Base-by-base conservation (phyloP, 2,329 filamentous ascomycete species). In the Thielaviopsis euricoi region DNA sequence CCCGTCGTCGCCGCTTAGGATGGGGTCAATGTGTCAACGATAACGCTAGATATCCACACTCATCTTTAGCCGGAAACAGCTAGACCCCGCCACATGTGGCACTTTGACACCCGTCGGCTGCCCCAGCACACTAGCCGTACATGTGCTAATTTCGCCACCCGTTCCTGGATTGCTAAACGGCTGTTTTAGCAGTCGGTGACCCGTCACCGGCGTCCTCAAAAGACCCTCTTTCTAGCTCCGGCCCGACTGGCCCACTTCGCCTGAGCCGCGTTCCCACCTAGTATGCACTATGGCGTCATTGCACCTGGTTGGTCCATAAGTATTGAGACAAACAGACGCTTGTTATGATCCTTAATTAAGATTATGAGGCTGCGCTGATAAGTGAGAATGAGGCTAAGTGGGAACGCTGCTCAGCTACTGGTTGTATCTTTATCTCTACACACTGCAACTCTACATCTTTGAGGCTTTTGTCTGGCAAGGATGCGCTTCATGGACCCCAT, bases 221-320 rank as follows among this genome's bases (percentile, higher is more conserved):
- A 51, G 29, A 49, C 26, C 56, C 55, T 48, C 54, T 40, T 60
- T 40, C 59, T 48, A 48, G 43, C 43, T 57, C 59, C 59, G 59
- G 56, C 15, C 59, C 59, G 59, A 60, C 59, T 58, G 49, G 50
- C 53, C 59, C 55, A 60, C 55, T 56, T 60, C 59, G 59, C 52
- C 37, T 60, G 53, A 53, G 59, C 59, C 56, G 59, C 55, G 48
- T 54, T 56, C 49, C 53, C 49, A 60, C 37, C 40, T 58, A 51
- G 52, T 53, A 53, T 60, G 59, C 56, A 58, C 23, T 19, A 58
- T 60, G 53, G 48, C 59, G 59, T 60, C 59, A 60, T 58, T 26
- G 19, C 19, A 22, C 23, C 10, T 53, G 15, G 19, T 43, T 19
- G 26, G 59, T 13, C n/a, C 59, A 60, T 58, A 60, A 58, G 23